Evolutionary conservation across 257 asterid genomes (phyloP), one percentile per base, ranked within the genome.

Genomic region (Lavandula angustifolia): DNA sequence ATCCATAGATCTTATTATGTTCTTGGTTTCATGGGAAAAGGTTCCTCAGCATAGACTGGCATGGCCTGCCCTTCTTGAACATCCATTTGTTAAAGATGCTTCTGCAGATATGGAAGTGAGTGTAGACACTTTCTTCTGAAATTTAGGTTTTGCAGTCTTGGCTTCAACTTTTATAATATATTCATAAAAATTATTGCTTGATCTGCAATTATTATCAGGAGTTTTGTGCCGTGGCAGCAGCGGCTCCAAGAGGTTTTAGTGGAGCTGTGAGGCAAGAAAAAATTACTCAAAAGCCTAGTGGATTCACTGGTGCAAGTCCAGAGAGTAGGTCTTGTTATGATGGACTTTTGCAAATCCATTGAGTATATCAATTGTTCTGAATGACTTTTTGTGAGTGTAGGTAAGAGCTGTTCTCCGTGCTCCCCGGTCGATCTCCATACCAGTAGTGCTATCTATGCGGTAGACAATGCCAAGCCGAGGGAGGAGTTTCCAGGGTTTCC

Each of bases 51-150:
- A 73, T 72, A 87, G 99, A 83, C 79, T 94, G 71, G 76, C 89
- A 14, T 94, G 99, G 99, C 99, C 97, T 64, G 86, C 92, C 72
- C 99, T 94, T 80, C 94, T 94, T 66, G 96, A 90, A 67, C 97
- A 94, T 82, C 97, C 97, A 65, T 94, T 90, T 75, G 92, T 94
- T 55, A 79, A 80, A 74, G 96, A 87, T 65, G 71, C 77, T 63
- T 57, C 55, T 48, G 72, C 77, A 44, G 81, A 87, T 74, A 54
- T 69, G 70, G 89, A 76, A 33, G 84, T 81, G 61, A 80, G 85
- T 80, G 68, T 73, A 55, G 12, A 49, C 76, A 53, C 51, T 59
- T 55, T 16, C 35, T 47, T 51, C 61, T 42, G 31, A 29, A 41
- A n/a, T 49, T 72, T 48, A 17, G 54, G 47, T 60, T 74, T 62